Percentiles rank a stretch among this genome's conserved stretches.
Conservation (phyloP, 2,329 filamentous ascomycete species). For the Colletotrichum godetiae region DNA sequence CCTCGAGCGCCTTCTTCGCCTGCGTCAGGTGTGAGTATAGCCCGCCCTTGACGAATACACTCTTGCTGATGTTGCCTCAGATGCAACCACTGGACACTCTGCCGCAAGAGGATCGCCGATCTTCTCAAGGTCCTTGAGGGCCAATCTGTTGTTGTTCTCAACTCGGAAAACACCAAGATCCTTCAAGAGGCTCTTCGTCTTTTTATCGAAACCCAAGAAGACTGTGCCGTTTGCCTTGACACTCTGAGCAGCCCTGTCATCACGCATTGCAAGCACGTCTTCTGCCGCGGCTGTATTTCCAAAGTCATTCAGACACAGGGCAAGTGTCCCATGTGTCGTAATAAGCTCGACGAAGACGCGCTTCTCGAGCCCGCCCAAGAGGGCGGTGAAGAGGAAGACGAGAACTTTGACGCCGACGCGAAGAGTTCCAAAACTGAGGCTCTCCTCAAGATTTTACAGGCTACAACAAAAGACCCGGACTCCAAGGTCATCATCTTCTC, state of each 20-base stretch:
- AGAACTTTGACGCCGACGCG: conserved; percentile 69
- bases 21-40: conserved; percentile 74
- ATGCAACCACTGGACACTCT: conserved; percentile 90
- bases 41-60: conserved; percentile 27
- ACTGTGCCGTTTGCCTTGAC: conserved; percentile 86
- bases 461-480: conserved; percentile 70
- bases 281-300: conserved; percentile 79
- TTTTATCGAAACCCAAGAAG: conserved; percentile 82
- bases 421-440: conserved; percentile 87
- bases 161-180: conserved; percentile 75
- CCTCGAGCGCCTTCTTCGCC: conserved; percentile 82
- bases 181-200: conserved; percentile 82
- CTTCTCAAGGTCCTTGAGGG: conserved; percentile 77
- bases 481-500: conserved; percentile 81
- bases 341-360: conserved; percentile 69
- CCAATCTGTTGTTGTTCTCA: conserved; percentile 75
- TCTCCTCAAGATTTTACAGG: conserved; percentile 78
- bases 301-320: conserved; percentile 79
- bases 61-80: conserved; percentile 45
- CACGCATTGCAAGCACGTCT: conserved; percentile 85
- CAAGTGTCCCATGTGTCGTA: conserved; percentile 88
- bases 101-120: conserved; percentile 78
- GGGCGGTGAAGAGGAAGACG: conserved; percentile 55
- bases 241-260: conserved; percentile 79
- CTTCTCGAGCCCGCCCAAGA: conserved; percentile 75